A percentile compares a stretch with the other conserved stretches of the same genome.
Conservation (phyloP, 257 asterid genomes). For the Orobanche coerulescens region DNA sequence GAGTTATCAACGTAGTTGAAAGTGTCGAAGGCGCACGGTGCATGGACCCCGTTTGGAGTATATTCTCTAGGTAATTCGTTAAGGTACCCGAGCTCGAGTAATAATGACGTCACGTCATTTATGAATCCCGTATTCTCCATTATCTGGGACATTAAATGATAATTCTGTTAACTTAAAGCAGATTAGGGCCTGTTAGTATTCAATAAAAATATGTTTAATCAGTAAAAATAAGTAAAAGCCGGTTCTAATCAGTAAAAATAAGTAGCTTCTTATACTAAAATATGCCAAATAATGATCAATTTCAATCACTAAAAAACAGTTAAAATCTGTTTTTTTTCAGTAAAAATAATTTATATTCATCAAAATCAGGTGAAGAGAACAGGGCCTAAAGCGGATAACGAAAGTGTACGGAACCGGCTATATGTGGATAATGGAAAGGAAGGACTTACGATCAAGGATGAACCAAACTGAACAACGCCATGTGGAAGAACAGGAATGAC, state of each 20-base stretch:
- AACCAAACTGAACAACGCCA: slow-evolving; percentile 92
- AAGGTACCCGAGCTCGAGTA: slow-evolving; percentile 58
- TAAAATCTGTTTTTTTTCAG: too few species aligned
- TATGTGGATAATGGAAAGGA: background rate
- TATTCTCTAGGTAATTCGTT: slow-evolving; percentile 33
- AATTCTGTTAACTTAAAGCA: background rate
- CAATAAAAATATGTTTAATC: too few species aligned
- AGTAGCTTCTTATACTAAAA: too few species aligned
- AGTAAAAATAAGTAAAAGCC: too few species aligned
- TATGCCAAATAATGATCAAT: too few species aligned
- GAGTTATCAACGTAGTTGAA: slow-evolving; percentile 24
- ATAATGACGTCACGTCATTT: slow-evolving; percentile 46
- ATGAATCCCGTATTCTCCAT: slow-evolving; percentile 58
- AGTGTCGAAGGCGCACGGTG: slow-evolving; percentile 26
- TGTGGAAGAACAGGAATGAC: slow-evolving; percentile 87
- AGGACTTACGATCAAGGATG: slow-evolving; percentile 40
- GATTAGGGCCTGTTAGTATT: too few species aligned
- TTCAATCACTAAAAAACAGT: too few species aligned
- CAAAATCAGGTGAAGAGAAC: too few species aligned
- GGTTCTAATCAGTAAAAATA: too few species aligned
- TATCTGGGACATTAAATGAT: slow-evolving; percentile 41
- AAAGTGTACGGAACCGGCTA: too few species aligned
- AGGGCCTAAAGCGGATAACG: too few species aligned
- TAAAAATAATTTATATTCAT: too few species aligned
- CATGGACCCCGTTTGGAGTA: slow-evolving; percentile 18